Base-by-base conservation (phyloP, 1,139 yeast species). In the Kazachstania sp. region DNA sequence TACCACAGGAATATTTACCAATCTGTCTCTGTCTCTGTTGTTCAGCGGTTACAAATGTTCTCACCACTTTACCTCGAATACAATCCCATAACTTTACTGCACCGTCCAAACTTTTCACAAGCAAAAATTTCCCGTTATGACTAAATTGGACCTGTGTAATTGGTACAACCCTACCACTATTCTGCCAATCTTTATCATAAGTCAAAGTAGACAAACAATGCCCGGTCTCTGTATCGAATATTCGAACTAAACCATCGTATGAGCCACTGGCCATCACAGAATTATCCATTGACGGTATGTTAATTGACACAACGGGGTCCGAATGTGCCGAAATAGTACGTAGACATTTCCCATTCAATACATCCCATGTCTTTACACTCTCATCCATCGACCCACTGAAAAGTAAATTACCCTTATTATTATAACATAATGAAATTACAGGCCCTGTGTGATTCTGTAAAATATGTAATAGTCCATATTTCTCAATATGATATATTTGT, bases 281-380 rank as follows among this genome's bases (percentile, higher is more conserved):
- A 43, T 92, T 86, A 59, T 92, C 98, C 46, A 81, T 83, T 1
- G 80, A 73, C 7, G 67, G 65, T 46, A 92, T 69, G 54, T 86
- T 80, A 1, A 90, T 71, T 0, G 86, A 75, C 42, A 86, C 80
- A 1, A 92, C 85, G 0, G 97, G 95, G 56, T 88, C 97, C 0
- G 95, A 79, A 64, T 92, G 98, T 0, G 98, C 97, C 16, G 95
- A 86, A 48, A 92, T 70, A 0, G 95, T 86, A 59, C 85, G 81
- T 56, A 88, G 68, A 44, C 86, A 77, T 43, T 74, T 74, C 0
- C 95, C 94, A 26, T 81, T 73, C 35, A 77, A 70, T 5, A 84
- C 77, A 65, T 90, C 97, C 98, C 98, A 92, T 3, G 90, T 75
- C 43, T 88, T 77, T 20, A 92, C 83, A 42, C 90, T 88, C 59